phyloP scores from a whole-genome alignment of 2,329 filamentous ascomycete species.

The Microcera coccophila region DNA sequence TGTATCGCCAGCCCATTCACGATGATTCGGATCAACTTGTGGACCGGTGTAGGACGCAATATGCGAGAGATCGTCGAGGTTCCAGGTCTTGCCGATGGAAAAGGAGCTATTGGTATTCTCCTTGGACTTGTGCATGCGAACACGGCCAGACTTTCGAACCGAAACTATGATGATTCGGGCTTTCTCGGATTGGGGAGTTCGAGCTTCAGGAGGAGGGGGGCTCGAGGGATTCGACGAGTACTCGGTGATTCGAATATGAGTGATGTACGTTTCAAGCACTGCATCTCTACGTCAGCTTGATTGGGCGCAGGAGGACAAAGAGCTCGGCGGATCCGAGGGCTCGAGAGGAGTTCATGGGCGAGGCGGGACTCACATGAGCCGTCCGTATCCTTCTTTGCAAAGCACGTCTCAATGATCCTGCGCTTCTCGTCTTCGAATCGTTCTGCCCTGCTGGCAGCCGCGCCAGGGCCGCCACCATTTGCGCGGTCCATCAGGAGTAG shows the following conservation, averaged over 20 bases:
- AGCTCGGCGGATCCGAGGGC: conserved; percentile 6
- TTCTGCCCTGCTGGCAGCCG: conserved; percentile 57
- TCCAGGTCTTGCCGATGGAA: conserved; percentile 98
- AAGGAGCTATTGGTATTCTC: conserved; percentile 93
- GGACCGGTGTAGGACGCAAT: conserved; percentile 77
- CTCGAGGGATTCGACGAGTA: conserved; percentile 77
- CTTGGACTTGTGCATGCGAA: conserved; percentile 93
- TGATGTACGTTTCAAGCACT: conserved; percentile 85
- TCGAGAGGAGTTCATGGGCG: neutral
- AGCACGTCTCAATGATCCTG: conserved; percentile 92
- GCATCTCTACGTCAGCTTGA: neutral
- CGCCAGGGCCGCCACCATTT: conserved; percentile 35
- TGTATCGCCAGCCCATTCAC: conserved; percentile 75
- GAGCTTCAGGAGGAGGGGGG: conserved; percentile 77
- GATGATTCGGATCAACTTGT: conserved; percentile 52
- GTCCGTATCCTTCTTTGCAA: conserved; percentile 82
- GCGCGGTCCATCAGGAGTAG: conserved; percentile 35
- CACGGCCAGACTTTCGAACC: conserved; percentile 85
- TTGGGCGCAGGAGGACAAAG: conserved; percentile 1
- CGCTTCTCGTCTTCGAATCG: conserved; percentile 95
- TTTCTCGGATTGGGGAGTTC: conserved; percentile 71
- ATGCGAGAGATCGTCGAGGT: conserved; percentile 79
- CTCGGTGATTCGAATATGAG: conserved; percentile 88
- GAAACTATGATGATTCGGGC: conserved; percentile 87
- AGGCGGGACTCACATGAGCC: conserved; percentile 65